Conservation (phyloP, 306 rosid species). For the Cucumis hystrix region DNA sequence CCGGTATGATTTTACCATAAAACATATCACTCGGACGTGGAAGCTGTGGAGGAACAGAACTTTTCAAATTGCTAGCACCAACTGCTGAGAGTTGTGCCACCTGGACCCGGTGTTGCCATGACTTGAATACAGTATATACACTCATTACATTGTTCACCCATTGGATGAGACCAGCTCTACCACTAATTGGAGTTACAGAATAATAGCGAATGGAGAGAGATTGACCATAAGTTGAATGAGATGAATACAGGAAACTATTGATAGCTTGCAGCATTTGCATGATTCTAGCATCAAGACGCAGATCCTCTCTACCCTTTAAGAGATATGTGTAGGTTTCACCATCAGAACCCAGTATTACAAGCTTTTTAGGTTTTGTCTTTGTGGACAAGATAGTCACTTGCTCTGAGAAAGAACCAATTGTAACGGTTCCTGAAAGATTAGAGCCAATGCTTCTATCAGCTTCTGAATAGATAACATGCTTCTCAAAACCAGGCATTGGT, state of each 20-base stretch:
- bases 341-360: conserved; percentile 77
- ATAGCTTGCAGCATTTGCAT: conserved; percentile 92
- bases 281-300: conserved; percentile 93
- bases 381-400: conserved; percentile 74
- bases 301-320: conserved; percentile 90
- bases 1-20: conserved; percentile 96
- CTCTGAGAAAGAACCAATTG: conserved; percentile 71
- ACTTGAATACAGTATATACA: conserved; percentile 81
- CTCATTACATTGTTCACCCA: conserved; percentile 91
- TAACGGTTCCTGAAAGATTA: conserved; percentile 56
- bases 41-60: conserved; percentile 72
- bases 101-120: conserved; percentile 88
- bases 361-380: conserved; percentile 93
- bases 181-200: conserved; percentile 97
- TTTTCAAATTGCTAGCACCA: conserved; percentile 46
- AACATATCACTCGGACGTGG: conserved; percentile 99
- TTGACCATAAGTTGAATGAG: conserved; percentile 60
- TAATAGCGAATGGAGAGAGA: conserved; percentile 74
- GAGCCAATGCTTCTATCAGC: conserved; percentile 31
- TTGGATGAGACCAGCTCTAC: conserved; percentile 89
- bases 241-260: conserved; percentile 71
- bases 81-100: conserved; percentile 51
- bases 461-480: conserved; percentile 44
- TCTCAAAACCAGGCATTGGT: conserved; percentile 98
- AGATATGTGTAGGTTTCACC: conserved; percentile 89